Evolutionary conservation across 1,284 basidiomycete species (phyloP).

Genomic region (Caloboletus firmus): DNA sequence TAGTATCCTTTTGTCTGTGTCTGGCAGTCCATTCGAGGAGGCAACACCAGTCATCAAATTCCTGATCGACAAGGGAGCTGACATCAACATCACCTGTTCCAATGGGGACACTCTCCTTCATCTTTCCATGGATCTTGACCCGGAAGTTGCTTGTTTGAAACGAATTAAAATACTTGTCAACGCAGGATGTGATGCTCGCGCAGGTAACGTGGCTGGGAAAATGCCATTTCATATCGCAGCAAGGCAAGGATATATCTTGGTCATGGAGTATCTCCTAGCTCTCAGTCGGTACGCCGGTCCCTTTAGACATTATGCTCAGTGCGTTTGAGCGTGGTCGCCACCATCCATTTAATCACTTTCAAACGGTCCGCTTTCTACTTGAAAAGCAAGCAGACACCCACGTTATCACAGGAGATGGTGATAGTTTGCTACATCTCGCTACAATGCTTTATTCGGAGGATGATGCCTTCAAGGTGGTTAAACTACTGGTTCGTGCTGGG

Average conservation of each 20-base stretch:
- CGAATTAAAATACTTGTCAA: not conserved
- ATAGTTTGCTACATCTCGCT: not conserved
- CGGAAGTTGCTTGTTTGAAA: not conserved
- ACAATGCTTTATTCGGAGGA: not conserved
- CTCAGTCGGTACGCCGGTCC: not conserved
- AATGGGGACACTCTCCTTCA: not conserved
- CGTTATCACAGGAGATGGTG: too few species aligned
- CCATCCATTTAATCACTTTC: too few species aligned
- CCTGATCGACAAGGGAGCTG: not conserved
- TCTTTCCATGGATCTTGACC: not conserved
- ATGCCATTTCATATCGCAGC: not conserved
- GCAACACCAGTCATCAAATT: not conserved
- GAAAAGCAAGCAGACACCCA: too few species aligned
- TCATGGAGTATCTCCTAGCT: conserved; percentile 13
- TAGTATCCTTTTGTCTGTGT: not conserved
- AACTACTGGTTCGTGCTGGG: not conserved
- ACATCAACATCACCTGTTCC: not conserved
- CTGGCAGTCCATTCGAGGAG: too few species aligned
- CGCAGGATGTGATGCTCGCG: conserved; percentile 2
- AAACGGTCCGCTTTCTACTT: too few species aligned
- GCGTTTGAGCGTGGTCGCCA: too few species aligned
- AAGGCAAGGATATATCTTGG: not conserved
- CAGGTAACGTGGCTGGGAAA: not conserved
- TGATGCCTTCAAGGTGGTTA: not conserved
- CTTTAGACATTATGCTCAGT: not conserved